phyloP scores from a whole-genome alignment of 495 filamentous ascomycete genomes.

The Lasiosphaeria miniovina region DNA sequence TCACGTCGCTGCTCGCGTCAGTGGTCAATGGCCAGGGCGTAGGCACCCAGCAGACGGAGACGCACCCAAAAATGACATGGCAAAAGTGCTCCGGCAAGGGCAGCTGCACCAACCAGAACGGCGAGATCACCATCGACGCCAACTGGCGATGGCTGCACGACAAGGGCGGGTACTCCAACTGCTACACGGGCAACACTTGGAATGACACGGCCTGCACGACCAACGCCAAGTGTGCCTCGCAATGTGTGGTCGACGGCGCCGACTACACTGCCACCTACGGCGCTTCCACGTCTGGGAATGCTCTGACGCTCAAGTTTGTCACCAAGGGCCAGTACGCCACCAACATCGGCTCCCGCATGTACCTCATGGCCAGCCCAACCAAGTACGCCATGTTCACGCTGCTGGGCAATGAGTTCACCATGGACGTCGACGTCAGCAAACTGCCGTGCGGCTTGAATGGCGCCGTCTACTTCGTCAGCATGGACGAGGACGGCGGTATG shows the following conservation, averaged over 20 bases:
- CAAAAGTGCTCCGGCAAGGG: conserved; percentile 50
- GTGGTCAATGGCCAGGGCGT: conserved; percentile 46
- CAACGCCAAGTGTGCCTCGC: conserved; percentile 33
- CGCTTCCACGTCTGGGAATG: conserved; percentile 49
- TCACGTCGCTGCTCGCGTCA: conserved; percentile 32
- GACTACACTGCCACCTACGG: conserved; percentile 52
- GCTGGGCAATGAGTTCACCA: conserved; percentile 56
- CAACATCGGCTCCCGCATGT: conserved; percentile 41
- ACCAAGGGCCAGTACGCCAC: conserved; percentile 30
- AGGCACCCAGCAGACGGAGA: conserved; percentile 51
- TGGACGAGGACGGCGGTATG: conserved; percentile 53
- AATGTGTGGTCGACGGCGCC: conserved; percentile 42
- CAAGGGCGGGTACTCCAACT: conserved; percentile 34
- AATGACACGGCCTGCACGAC: conserved; percentile 28
- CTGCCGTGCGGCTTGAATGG: conserved; percentile 63
- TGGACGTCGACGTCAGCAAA: conserved; percentile 58
- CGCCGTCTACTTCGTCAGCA: conserved; percentile 61
- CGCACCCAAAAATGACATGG: conserved; percentile 57
- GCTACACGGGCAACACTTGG: conserved; percentile 45
- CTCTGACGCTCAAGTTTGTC: conserved; percentile 17
- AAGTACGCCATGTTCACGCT: conserved; percentile 60
- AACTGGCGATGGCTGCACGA: conserved; percentile 47
- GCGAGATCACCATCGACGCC: conserved; percentile 39
- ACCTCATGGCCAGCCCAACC: conserved; percentile 50
- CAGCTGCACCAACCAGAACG: conserved; percentile 41